Conservation (phyloP, 2,329 filamentous ascomycete genomes). For the Nannizziopsis barbatae region DNA sequence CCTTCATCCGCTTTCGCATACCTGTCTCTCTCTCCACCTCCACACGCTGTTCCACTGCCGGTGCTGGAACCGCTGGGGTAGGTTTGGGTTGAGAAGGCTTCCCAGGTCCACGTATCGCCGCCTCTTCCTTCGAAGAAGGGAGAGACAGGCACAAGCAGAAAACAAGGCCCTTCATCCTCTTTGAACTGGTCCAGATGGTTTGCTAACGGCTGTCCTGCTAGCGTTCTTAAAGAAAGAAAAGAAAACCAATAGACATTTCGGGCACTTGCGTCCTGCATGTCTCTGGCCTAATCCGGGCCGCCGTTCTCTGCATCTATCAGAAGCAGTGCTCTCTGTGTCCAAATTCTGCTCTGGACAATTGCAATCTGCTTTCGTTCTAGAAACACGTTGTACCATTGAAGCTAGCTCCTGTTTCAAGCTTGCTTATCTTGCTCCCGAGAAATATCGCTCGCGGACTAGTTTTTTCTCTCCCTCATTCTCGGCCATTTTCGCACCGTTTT, state of each 20-base stretch:
- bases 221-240: not conserved
- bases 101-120: not conserved
- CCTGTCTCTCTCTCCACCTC: not conserved
- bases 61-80: no score
- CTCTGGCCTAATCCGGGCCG: not conserved
- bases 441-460: not conserved
- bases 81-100: not conserved
- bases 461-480: not conserved
- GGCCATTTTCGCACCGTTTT: not conserved
- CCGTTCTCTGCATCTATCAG: not conserved
- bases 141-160: not conserved
- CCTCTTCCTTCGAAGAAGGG: not conserved
- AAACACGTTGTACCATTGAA: conserved; percentile 8
- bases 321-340: not conserved
- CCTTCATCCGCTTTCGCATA: not conserved
- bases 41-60: not conserved
- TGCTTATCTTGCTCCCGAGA: not conserved
- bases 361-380: conserved; percentile 13
- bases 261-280: conserved; percentile 8
- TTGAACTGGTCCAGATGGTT: conserved; percentile 1
- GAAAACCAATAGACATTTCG: not conserved
- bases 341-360: conserved; percentile 11
- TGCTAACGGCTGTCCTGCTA: not conserved
- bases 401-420: conserved; percentile 4
- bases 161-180: conserved; percentile 5